These are phyloP conservation scores for Aspergillus sp. DNA, from an alignment of 2,329 filamentous ascomycete species.

Conservation along the genomic window DNA sequence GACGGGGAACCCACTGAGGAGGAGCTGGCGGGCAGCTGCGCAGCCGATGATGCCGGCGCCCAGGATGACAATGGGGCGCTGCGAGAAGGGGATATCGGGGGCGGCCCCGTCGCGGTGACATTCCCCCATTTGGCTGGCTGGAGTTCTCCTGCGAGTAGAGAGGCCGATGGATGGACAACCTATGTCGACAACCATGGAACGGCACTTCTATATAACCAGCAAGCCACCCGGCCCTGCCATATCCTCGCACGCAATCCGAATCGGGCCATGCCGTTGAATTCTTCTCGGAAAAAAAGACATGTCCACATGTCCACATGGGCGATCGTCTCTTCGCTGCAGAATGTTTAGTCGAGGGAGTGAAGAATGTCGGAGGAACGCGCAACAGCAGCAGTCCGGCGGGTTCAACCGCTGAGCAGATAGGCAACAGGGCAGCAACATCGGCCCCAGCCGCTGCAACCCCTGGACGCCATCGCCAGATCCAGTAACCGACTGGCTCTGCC, in stretches of 20 bases:
- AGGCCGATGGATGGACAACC: too few species aligned
- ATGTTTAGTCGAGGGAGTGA: not conserved
- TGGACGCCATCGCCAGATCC: not conserved
- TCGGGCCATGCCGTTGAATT: not conserved
- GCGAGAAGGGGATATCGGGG: conserved; percentile 18
- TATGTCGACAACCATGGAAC: too few species aligned
- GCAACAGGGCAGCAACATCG: too few species aligned
- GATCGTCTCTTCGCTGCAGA: not conserved
- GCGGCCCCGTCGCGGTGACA: conserved; percentile 13
- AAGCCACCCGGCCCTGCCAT: too few species aligned
- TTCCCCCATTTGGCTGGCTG: conserved; percentile 13
- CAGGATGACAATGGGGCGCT: conserved; percentile 27
- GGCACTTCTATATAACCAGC: too few species aligned
- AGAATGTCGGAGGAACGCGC: not conserved
- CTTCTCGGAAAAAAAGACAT: too few species aligned
- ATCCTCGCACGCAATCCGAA: too few species aligned
- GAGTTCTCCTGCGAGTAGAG: too few species aligned
- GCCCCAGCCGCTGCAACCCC: not conserved
- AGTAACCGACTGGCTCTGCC: not conserved
- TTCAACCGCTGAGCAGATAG: not conserved
- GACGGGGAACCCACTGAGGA: conserved; percentile 27
- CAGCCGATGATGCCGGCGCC: conserved; percentile 35
- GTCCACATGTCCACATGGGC: not conserved
- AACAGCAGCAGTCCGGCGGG: not conserved
- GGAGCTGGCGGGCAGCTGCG: conserved; percentile 25